Percentiles rank a stretch among this genome's conserved stretches.
Conservation (phyloP, 441 rosid species). For the Brassica hybrid region DNA sequence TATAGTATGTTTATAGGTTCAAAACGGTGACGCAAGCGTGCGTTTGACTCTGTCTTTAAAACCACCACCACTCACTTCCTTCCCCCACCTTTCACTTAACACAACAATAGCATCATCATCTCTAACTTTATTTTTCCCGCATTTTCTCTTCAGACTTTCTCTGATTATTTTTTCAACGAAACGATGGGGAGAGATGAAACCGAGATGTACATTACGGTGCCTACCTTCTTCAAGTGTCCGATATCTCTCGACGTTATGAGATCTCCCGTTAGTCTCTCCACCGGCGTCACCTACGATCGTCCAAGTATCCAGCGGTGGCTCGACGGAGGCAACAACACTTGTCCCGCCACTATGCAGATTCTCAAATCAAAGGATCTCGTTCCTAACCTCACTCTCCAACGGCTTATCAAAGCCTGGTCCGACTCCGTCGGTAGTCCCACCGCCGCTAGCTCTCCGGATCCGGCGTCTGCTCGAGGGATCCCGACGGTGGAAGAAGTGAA, state of each 20-base stretch:
- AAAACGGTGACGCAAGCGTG: conserved; percentile 52
- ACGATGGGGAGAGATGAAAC: conserved; percentile 69
- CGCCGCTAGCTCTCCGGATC: conserved; percentile 35
- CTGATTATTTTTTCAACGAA: conserved; percentile 26
- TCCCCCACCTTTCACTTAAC: conserved; percentile 28
- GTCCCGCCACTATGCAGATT: conserved; percentile 96
- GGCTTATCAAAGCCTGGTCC: conserved; percentile 82
- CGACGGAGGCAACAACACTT: conserved; percentile 80
- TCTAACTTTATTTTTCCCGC: conserved; percentile 31
- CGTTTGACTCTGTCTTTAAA: conserved; percentile 58
- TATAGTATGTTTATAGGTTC: neutral
- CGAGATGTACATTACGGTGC: conserved; percentile 72
- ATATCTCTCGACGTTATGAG: conserved; percentile 90
- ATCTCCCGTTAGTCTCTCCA: conserved; percentile 88
- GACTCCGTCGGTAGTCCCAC: conserved; percentile 51
- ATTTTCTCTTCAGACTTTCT: conserved; percentile 25
- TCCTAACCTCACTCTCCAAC: conserved; percentile 79
- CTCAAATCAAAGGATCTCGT: conserved; percentile 68
- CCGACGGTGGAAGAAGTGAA: conserved; percentile 48
- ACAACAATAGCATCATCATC: too few relatives aligned
- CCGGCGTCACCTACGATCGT: conserved; percentile 96
- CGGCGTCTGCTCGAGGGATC: neutral
- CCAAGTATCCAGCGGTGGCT: conserved; percentile 87
- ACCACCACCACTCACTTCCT: conserved; percentile 40
- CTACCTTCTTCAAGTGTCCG: conserved; percentile 84